Evolutionary conservation across 768 basidiomycete species (phyloP), one percentile per base, ranked within the genome.

Genomic region (Tylopilus sp.): DNA sequence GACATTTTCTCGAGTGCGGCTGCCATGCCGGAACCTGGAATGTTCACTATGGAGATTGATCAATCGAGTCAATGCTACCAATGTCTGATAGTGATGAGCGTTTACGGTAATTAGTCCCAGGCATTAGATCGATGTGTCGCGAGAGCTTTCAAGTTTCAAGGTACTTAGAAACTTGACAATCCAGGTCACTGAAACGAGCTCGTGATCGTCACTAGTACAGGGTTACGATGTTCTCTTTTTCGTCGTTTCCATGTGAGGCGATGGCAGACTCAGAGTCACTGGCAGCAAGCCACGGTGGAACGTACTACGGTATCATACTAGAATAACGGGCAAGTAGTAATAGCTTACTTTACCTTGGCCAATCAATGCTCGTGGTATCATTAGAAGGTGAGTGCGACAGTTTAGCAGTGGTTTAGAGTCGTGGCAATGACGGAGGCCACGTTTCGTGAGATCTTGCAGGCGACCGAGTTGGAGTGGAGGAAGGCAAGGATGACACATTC

Each of bases 1-100:
- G 90, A 87, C 17, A 93, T 56, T 66, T 84, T 81, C 60, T 89
- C 81, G 59, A 94, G 81, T 30, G 64, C 61, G 24, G 30, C 8
- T 37, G 61, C 47, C 61, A 69, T 63, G 42, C 28, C 17, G 24
- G 28, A 30, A 25, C 31, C 26, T 37, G 19, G 22, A 5, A 54
- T 30, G n/a, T 36, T 24, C 24, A 21, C 14, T 40, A 19, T 45
- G n/a, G 53, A 16, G 37, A 28, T 25, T 26, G 19, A 7, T 10
- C 16, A 16, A 9, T 9, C 2, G 17, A n/a, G 4, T 36, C 17
- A 8, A 36, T 36, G 24, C 19, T 8, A 30, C 29, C 41, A 34
- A 21, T 37, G 9, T 16, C 43, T 40, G 55, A 43, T 43, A 42
- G 47, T 56, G 28, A 58, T n/a, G n/a, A n/a, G n/a, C n/a, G n/a